Evolutionary conservation across 2,329 filamentous ascomycete genomes (phyloP).

Genomic region (Pseudogymnoascus sp.): DNA sequence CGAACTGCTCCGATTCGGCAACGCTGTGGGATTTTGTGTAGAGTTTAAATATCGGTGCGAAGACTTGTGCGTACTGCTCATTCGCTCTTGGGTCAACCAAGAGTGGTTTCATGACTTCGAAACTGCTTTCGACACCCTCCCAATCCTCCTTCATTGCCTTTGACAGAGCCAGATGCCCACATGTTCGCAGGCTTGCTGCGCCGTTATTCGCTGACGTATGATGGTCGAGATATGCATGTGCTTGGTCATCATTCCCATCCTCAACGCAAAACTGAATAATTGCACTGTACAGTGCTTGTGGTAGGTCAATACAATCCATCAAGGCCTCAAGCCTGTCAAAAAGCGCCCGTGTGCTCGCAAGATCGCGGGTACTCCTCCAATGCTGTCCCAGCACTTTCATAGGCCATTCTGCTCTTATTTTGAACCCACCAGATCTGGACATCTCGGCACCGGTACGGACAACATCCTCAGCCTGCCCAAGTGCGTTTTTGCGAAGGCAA

Average conservation of each 20-base stretch:
- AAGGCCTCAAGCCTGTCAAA: constrained; percentile 22
- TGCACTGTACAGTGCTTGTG: constrained; percentile 22
- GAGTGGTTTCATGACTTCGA: constrained; percentile 20
- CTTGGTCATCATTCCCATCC: constrained; percentile 20
- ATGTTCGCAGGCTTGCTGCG: constrained; percentile 19
- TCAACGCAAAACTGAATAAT: constrained; percentile 29
- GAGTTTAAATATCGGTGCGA: constrained; percentile 25
- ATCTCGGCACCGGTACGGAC: constrained; percentile 18
- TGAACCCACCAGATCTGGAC: constrained; percentile 17
- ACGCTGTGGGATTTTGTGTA: constrained; percentile 24
- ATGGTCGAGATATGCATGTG: constrained; percentile 20
- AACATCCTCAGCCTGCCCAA: constrained; percentile 21
- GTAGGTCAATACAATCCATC: constrained; percentile 14
- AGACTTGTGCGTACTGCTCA: constrained; percentile 13
- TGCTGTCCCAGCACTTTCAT: constrained; percentile 22
- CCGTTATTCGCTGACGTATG: neutral
- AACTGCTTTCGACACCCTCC: constrained; percentile 23
- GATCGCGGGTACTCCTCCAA: constrained; percentile 23
- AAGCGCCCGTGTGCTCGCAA: constrained; percentile 19
- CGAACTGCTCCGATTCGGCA: constrained; percentile 24
- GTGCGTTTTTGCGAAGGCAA: constrained; percentile 15
- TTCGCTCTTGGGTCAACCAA: constrained; percentile 3
- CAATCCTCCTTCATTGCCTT: constrained; percentile 27
- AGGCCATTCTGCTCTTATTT: constrained; percentile 21
- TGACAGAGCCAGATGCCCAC: constrained; percentile 27